Base-by-base conservation (phyloP, 305 asterid genomes). In the Fraxinus albicans region DNA sequence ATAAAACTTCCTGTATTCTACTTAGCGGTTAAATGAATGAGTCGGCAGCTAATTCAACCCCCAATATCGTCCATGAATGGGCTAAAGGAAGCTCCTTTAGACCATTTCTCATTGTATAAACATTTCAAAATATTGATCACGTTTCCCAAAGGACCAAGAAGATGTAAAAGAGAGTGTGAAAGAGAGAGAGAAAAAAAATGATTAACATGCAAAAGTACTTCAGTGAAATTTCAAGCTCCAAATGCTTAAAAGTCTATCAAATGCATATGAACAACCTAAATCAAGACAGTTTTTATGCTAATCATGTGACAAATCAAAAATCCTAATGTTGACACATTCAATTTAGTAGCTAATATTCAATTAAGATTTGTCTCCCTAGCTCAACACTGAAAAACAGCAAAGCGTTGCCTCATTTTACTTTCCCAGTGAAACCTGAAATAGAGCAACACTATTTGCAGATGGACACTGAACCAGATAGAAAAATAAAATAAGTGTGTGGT, bases 1-100 rank as follows among this genome's bases (percentile, higher is more conserved):
- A 83, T 72, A 80, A 80, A 84, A 27, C 23, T 2, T 40, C 17
- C 12, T 78, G 79, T 77, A 79, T 89, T 87, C 94, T 92, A 94
- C 96, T 90, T 91, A 83, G 96, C 86, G 96, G 80, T 91, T 92
- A 86, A 91, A 92, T 85, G 97, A 94, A 96, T 94, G 98, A 94
- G 99, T 88, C 95, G 94, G 98, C 98, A 96, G 99, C 88, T 93
- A 94, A 86, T 94, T 91, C 97, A 88, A 87, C 92, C 94, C 94
- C 92, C 44, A 53, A 75, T 86, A 92, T 87, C 95, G 85, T 90
- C 94, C 92, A 87, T 91, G 94, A 91, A 95, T 96, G 98, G 99
- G 91, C 98, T 90, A 94, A 93, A 87, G 92, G 94, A 92, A 96
- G 98, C 98, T 96, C 98, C 89, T 88, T 40, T 93, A 47, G 19